A percentile compares a stretch with the other conserved stretches of the same genome.
phyloP scores from a whole-genome alignment of 2,329 filamentous ascomycete genomes.

The Plenodomus biglobosus region DNA sequence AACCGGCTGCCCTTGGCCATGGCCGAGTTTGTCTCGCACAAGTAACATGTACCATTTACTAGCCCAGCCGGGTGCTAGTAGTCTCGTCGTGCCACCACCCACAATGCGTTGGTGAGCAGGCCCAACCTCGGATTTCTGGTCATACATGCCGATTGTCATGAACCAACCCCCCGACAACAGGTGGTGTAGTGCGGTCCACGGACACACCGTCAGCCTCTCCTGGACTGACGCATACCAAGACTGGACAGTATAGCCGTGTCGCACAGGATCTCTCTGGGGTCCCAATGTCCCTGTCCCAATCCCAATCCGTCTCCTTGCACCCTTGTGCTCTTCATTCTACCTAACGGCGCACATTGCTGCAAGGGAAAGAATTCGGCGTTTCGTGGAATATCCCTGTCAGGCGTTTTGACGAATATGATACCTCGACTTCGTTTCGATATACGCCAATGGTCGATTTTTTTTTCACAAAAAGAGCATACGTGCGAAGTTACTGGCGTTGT shows the following conservation, averaged over 20 bases:
- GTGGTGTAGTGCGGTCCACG: not conserved
- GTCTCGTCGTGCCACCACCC: slow-evolving; percentile 2
- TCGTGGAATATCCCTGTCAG: not conserved
- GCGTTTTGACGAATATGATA: slow-evolving; percentile 38
- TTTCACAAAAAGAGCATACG: slow-evolving; percentile 7
- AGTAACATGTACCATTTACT: slow-evolving; percentile 9
- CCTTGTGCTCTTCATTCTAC: not conserved
- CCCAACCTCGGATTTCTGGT: slow-evolving; percentile 15
- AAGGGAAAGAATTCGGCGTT: not conserved
- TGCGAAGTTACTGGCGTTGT: not conserved
- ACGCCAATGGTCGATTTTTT: slow-evolving; percentile 2
- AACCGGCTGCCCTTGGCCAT: slow-evolving; percentile 12
- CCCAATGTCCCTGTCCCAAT: too few relatives aligned
- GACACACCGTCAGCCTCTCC: not conserved
- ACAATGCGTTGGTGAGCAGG: slow-evolving; percentile 8
- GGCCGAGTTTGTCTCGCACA: slow-evolving; percentile 14
- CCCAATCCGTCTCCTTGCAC: not conserved
- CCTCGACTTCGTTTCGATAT: slow-evolving; percentile 15
- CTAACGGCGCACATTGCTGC: not conserved
- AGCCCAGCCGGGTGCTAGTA: slow-evolving; percentile 1
- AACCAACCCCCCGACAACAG: not conserved
- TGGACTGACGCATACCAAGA: not conserved
- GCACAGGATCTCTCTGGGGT: too few relatives aligned
- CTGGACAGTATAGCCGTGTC: not conserved
- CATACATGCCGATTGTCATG: not conserved